Conservation (phyloP, 768 basidiomycete genomes). For the Mycena filopes region DNA sequence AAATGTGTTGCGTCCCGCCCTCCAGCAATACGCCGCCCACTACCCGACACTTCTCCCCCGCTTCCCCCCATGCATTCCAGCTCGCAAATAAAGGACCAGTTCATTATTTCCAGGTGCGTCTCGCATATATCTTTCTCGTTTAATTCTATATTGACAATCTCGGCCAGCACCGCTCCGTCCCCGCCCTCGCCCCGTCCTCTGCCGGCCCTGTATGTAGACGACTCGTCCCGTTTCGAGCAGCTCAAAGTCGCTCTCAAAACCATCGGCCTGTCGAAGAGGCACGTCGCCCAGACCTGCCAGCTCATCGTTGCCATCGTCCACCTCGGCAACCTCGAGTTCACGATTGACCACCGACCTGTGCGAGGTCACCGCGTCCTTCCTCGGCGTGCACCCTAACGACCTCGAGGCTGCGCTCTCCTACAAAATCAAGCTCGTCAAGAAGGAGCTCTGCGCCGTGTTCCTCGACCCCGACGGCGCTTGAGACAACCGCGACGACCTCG, state of each 20-base stretch:
- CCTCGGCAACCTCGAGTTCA: slow-evolving; percentile 81
- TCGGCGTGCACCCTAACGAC: slow-evolving; percentile 73
- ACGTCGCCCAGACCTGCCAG: slow-evolving; percentile 81
- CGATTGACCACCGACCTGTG: slow-evolving; percentile 69
- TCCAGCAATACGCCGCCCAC: no score
- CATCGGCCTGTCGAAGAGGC: slow-evolving; percentile 77
- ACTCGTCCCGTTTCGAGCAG: slow-evolving; percentile 74
- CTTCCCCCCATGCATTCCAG: no score
- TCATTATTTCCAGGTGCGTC: no score
- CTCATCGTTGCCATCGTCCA: slow-evolving; percentile 81
- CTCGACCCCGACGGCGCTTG: slow-evolving; percentile 80
- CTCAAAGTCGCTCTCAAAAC: slow-evolving; percentile 79
- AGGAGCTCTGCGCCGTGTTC: slow-evolving; percentile 83
- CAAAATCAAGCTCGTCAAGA: slow-evolving; percentile 92
- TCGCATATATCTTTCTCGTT: no score
- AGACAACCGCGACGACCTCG: slow-evolving; percentile 78
- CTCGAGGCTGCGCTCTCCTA: slow-evolving; percentile 88
- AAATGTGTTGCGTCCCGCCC: no score
- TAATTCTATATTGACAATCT: no score
- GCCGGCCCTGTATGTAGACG: slow-evolving; percentile 72
- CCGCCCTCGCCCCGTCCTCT: no score
- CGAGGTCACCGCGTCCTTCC: slow-evolving; percentile 78
- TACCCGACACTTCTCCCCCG: no score
- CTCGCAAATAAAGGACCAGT: no score
- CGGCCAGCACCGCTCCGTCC: no score